Evolutionary conservation across 257 asterid genomes (phyloP), one percentile per base, ranked within the genome.

Genomic region (Gentiana dahurica): DNA sequence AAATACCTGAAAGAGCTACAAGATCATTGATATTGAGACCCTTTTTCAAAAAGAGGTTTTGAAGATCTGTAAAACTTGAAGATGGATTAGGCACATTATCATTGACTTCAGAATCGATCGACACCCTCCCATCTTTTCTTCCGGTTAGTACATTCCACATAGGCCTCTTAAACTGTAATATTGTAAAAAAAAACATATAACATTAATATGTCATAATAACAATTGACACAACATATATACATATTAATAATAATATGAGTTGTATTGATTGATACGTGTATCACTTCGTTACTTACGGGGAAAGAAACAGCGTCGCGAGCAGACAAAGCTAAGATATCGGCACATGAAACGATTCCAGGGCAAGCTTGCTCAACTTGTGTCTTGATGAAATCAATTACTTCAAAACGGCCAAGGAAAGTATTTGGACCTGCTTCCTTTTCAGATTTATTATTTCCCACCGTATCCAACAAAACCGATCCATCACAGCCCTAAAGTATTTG

Each of bases 401-500:
- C 72, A 62, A 71, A 86, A 1, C 95, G 91, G 60, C 86, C 54
- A 0, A 86, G 74, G 44, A 66, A 73, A 41, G 8, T 81, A 59
- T 87, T 90, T 2, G 98, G 96, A 32, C 67, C 84, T 1, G 94
- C 96, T 2, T 73, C 79, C 70, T 90, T 87, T 72, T 87, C 98
- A 37, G 95, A 87, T 0, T 39, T 69, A 9, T 79, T 66, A 50
- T 24, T 68, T 8, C 65, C 54, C 36, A 72, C 73, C 54, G 82
- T 94, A 11, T 87, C 96, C 68, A 87, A 70, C 55, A 90, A 58
- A 12, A 87, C 85, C 0, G 96, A 87, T 6, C 87, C 96, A 62
- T 90, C 98, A 51, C 98, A 90, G 47, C 98, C 96, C 96, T 90
- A 68, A 3, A 64, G 47, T 41, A 11, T 33, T 44, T 34, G n/a